Conservation (phyloP, 2,329 filamentous ascomycete species). For the Calonectria pteridis region DNA sequence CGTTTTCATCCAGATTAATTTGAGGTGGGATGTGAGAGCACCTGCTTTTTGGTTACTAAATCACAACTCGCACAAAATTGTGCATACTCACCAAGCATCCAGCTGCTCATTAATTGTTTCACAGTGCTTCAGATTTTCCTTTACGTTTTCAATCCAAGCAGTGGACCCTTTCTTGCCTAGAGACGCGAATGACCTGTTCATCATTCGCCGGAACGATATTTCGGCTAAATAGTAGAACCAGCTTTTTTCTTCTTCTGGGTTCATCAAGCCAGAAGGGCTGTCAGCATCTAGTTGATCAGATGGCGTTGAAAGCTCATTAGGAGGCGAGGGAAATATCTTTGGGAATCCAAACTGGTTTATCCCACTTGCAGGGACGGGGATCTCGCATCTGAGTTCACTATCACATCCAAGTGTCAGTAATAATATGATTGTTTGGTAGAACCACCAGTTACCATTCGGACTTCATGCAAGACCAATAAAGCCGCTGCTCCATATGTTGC, state of each 20-base stretch:
- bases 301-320: conserved; percentile 22
- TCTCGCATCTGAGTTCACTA: conserved; percentile 53
- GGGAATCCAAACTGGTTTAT: conserved; percentile 52
- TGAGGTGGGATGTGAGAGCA: conserved; percentile 23
- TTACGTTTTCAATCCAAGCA: conserved; percentile 31
- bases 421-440: neutral
- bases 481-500: conserved; percentile 52
- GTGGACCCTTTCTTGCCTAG: conserved; percentile 36
- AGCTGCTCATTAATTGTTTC: conserved; percentile 14
- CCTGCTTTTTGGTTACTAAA: neutral
- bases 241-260: conserved; percentile 46
- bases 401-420: neutral
- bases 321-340: conserved; percentile 44
- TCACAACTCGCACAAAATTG: neutral
- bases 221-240: conserved; percentile 61
- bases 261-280: neutral
- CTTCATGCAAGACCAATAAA: conserved; percentile 60
- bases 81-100: neutral
- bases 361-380: conserved; percentile 52
- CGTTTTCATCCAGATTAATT: conserved; percentile 1
- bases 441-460: conserved; percentile 45
- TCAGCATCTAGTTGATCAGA: neutral
- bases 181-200: conserved; percentile 53
- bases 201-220: conserved; percentile 55
- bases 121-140: conserved; percentile 1